These are phyloP conservation scores for Ustilago vetiveriae DNA, from an alignment of 1,284 basidiomycete species.

Conservation along the genomic window DNA sequence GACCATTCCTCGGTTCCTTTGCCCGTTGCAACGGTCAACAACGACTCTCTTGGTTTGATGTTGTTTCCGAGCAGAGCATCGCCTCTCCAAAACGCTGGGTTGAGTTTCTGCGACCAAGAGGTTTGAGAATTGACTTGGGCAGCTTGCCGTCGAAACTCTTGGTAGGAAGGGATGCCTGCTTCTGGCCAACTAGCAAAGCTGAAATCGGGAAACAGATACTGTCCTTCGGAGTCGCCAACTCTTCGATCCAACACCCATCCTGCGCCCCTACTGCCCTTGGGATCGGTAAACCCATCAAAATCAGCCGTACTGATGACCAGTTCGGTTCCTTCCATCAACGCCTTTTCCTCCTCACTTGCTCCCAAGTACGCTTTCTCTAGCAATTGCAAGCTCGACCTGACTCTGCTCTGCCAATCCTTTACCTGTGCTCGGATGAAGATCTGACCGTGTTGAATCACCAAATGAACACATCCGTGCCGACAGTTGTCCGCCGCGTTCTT, in stretches of 20 bases:
- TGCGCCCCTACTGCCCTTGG: slow-evolving; percentile 13
- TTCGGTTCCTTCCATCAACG: slow-evolving; percentile 24
- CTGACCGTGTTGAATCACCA: slow-evolving; percentile 46
- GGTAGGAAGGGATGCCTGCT: slow-evolving; percentile 44
- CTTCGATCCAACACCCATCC: slow-evolving; percentile 47
- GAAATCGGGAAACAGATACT: slow-evolving; percentile 53
- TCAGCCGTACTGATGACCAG: slow-evolving; percentile 42
- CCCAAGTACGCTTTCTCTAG: slow-evolving; percentile 22
- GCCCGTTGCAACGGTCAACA: slow-evolving; percentile 28
- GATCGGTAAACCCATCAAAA: slow-evolving; percentile 35
- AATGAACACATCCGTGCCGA: slow-evolving; percentile 33
- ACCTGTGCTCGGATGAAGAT: slow-evolving; percentile 28
- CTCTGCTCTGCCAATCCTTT: slow-evolving; percentile 45
- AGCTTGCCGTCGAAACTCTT: slow-evolving; percentile 32
- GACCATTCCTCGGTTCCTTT: slow-evolving; percentile 26
- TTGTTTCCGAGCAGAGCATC: slow-evolving; percentile 19
- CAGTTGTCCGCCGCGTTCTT: slow-evolving; percentile 30
- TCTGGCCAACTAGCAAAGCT: slow-evolving; percentile 53
- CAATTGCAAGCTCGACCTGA: slow-evolving; percentile 27
- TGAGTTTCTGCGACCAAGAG: slow-evolving; percentile 38
- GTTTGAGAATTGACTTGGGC: slow-evolving; percentile 20
- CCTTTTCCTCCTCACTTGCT: slow-evolving; percentile 28
- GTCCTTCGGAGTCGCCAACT: slow-evolving; percentile 14
- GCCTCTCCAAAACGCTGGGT: slow-evolving; percentile 38
- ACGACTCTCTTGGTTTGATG: slow-evolving; percentile 24